Evolutionary conservation across 2,329 filamentous ascomycete genomes (phyloP), one percentile per base, ranked within the genome.

Genomic region (Neonectria hederae): DNA sequence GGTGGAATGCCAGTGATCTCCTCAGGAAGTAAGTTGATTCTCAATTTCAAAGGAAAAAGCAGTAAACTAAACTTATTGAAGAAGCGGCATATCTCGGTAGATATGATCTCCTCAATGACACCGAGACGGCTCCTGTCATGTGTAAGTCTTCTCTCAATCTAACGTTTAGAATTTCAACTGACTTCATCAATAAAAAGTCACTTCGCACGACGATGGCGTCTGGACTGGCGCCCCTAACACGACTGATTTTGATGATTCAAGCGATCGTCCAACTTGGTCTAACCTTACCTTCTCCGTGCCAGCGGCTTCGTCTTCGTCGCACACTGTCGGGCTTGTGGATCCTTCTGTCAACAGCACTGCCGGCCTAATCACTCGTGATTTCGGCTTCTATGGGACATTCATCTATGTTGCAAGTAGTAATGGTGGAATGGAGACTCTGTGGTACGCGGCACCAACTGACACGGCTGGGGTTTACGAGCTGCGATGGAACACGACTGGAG

Each of bases 201-300:
- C 53, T 28, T 26, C 57, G 35, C 22, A 21, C 6, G 40, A n/a
- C 32, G 35, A 60, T 6, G 48, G 53, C 17, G 32, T 32, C 17
- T 66, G 60, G 61, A 35, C 46, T n/a, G 60, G 40, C 43, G 54
- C 60, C 19, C 64, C 64, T n/a, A 59, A 66, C 40, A 57, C 52
- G 10, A 64, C 60, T 14, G 56, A 21, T 24, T 32, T 54, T 24
- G 26, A 45, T 28, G 53, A 38, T 21, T 51, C 40, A 13, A 54
- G 35, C 30, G 55, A 42, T 21, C 35, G 26, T 30, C 63, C 63
- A 26, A 55, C 64, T 19, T 66, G 64, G 64, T 57, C 64, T 10
- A 57, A 61, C 40, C 21, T 43, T 10, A 19, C 10, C 14, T 40
- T 66, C 14, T 55, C 53, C 48, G 42, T 66, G 22, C 64, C 64